phyloP scores from a whole-genome alignment of 1,139 yeast species.

The Diutina catenulata region DNA sequence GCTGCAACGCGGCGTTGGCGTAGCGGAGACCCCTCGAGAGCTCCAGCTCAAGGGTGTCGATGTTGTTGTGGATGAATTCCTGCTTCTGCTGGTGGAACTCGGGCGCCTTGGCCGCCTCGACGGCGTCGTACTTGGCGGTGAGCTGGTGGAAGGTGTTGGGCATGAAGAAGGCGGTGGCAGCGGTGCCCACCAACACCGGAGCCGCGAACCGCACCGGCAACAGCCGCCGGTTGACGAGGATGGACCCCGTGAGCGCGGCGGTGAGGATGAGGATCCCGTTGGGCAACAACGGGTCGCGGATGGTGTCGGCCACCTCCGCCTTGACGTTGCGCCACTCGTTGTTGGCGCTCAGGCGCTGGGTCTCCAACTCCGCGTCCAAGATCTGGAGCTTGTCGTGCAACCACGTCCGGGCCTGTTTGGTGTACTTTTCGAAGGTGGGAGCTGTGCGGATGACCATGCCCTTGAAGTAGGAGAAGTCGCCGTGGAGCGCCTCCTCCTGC shows the following conservation, averaged over 20 bases:
- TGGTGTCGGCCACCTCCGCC: conserved; percentile 4
- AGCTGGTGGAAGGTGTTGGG: conserved; percentile 3
- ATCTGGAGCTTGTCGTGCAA: conserved; percentile 26
- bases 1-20: conserved; percentile 2
- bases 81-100: background rate
- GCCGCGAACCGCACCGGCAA: conserved; percentile 1
- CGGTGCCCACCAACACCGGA: background rate
- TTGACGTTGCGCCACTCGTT: conserved; percentile 26
- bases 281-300: conserved; percentile 4
- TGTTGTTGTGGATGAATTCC: background rate
- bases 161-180: background rate
- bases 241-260: conserved; percentile 1
- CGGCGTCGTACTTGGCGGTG: background rate
- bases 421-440: conserved; percentile 31
- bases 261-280: conserved; percentile 2
- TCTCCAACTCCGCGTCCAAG: conserved; percentile 29
- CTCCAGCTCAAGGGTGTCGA: background rate
- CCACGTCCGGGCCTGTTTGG: conserved; percentile 25
- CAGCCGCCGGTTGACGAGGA: conserved; percentile 4
- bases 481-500: conserved; percentile 28
- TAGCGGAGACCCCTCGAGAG: conserved; percentile 1
- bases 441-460: conserved; percentile 45
- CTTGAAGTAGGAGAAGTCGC: conserved; percentile 29
- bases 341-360: conserved; percentile 30
- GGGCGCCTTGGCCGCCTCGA: background rate